Evolutionary conservation across 2,329 filamentous ascomycete species (phyloP), one percentile per base, ranked within the genome.

Genomic region (Penicillium sp.): DNA sequence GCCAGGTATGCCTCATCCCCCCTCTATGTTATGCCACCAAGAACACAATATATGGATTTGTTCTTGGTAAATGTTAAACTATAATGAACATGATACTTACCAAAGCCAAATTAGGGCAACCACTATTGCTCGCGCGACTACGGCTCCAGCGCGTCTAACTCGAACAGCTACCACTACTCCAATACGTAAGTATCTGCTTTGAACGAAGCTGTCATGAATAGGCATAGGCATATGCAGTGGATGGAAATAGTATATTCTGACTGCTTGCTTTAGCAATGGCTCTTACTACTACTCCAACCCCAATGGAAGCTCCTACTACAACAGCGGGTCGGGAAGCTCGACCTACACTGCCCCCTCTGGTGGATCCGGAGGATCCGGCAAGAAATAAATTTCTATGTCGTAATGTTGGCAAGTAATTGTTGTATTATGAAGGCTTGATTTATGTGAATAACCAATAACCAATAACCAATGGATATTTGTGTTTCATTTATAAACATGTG

Each of bases 211-310:
- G 21, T 5, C 5, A 42, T 31, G 21, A 12, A 33, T 13, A 29
- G 27, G 9, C 27, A 29, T 29, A 29, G 27, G 9, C 21, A 37
- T 31, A 9, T 13, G 4, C 0, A 40, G 17, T 25, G 6, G n/a
- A 35, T 23, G 12, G 7, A 29, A 25, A 37, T 21, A 23, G 29
- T 21, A 17, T n/a, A 8, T 29, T 7, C 17, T 38, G 13, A 23
- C 42, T 25, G 8, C 27, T 25, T 25, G 13, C 47, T n/a, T 29
- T 42, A 84, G 82, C 23, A 69, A 89, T 65, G 86, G 87, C 38
- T 89, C 86, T 1, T 90, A 90, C 80, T 89, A 90, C 77, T 90
- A 90, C 76, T 84, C 82, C 70, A 90, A 90, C 75, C 75, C 86
- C 46, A 82, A 88, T 62, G 86, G 86, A 15, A 88, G 84, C 68